Percentiles rank a stretch among this genome's conserved stretches.
These are phyloP conservation scores for Kondoa subrosea DNA, from an alignment of 768 basidiomycete species.

Conservation along the genomic window DNA sequence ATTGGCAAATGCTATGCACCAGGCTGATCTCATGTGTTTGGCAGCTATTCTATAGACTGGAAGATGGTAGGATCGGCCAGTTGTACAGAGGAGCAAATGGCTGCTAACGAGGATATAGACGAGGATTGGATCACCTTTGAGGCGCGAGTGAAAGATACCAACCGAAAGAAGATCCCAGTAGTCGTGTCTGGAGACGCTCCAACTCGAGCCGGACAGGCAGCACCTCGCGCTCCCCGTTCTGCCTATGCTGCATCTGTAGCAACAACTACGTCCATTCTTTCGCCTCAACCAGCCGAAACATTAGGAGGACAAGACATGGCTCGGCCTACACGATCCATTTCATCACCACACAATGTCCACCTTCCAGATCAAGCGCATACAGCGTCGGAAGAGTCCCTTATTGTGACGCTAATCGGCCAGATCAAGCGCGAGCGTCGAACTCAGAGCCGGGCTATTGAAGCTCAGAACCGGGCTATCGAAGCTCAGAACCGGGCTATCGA, in stretches of 20 bases:
- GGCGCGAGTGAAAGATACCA: not conserved
- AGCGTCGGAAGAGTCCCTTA: too few relatives aligned
- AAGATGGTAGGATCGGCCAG: not conserved
- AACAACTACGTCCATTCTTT: not conserved
- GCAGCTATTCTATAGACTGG: not conserved
- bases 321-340: not conserved
- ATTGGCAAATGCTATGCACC: not conserved
- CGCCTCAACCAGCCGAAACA: not conserved
- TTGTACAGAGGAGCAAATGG: not conserved
- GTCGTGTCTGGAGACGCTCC: not conserved
- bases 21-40: not conserved
- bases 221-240: not conserved
- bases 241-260: not conserved
- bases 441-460: too few relatives aligned
- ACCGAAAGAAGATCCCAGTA: not conserved
- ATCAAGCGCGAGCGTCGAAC: too few relatives aligned
- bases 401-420: too few relatives aligned
- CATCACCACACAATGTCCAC: too few relatives aligned
- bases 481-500: too few relatives aligned
- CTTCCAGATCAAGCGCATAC: not conserved
- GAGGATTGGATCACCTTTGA: not conserved
- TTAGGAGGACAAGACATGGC: not conserved
- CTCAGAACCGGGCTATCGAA: too few relatives aligned
- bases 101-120: not conserved
- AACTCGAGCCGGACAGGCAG: not conserved